Conservation (phyloP, 2,329 filamentous ascomycete species). For the Diplodia scrobiculata region DNA sequence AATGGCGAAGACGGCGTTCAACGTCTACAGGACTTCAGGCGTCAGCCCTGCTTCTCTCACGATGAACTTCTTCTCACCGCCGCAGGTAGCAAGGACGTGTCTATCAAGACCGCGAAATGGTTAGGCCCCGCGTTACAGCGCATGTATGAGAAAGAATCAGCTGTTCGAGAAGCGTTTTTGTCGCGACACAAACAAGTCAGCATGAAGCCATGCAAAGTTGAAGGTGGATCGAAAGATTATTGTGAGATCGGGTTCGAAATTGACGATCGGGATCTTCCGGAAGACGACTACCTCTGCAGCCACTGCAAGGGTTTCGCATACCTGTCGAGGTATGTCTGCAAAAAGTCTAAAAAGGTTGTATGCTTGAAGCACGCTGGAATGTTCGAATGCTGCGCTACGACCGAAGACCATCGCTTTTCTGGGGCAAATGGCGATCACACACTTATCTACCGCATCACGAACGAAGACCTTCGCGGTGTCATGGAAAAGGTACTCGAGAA, state of each 20-base stretch:
- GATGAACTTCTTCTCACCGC: conserved; percentile 93
- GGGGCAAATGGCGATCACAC: conserved; percentile 62
- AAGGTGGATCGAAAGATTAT: conserved; percentile 33
- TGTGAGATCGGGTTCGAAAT: conserved; percentile 41
- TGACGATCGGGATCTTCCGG: conserved; percentile 70
- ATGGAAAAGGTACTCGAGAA: conserved; percentile 82
- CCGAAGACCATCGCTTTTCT: conserved; percentile 67
- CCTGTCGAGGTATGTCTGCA: conserved; percentile 84
- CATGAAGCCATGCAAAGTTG: conserved; percentile 22
- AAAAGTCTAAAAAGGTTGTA: conserved; percentile 75
- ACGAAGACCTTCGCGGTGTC: conserved; percentile 66
- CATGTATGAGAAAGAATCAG: conserved; percentile 72
- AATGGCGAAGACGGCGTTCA: conserved; percentile 85
- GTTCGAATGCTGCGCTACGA: conserved; percentile 75
- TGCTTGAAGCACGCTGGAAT: conserved; percentile 81
- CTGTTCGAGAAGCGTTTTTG: conserved; percentile 62
- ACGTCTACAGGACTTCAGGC: conserved; percentile 79
- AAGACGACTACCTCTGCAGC: conserved; percentile 89
- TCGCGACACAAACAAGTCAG: conserved; percentile 13
- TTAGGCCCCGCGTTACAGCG: conserved; percentile 81
- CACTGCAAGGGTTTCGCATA: conserved; percentile 93
- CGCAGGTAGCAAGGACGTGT: conserved; percentile 70
- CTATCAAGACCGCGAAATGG: conserved; percentile 94
- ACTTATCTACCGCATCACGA: conserved; percentile 74
- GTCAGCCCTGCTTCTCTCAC: conserved; percentile 95